Percentiles rank a stretch among this genome's conserved stretches.
phyloP scores from a whole-genome alignment of 768 basidiomycete species.

The Hypsizygus marmoreus region DNA sequence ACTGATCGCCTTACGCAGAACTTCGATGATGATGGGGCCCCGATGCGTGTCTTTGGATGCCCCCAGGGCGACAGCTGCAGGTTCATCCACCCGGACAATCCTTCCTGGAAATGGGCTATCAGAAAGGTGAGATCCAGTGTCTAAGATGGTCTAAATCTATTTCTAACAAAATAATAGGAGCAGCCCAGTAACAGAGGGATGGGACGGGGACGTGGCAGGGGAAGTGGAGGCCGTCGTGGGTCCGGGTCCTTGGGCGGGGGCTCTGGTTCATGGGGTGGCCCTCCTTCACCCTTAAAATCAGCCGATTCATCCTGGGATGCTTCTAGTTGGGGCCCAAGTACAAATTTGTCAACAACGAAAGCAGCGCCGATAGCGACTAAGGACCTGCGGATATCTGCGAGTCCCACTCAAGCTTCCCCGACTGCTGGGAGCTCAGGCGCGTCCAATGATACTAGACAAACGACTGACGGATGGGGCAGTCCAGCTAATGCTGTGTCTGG shows the following conservation, averaged over 20 bases:
- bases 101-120: constrained; percentile 20
- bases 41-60: constrained; percentile 19
- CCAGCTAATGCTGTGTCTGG: not conserved
- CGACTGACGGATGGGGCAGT: constrained; percentile 5
- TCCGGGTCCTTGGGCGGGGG: not conserved
- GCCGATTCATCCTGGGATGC: constrained; percentile 1
- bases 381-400: no score
- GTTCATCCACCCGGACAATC: constrained; percentile 27
- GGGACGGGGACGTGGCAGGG: not conserved
- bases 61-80: constrained; percentile 11
- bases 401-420: not conserved
- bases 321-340: not conserved
- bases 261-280: not conserved
- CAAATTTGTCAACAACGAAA: no score
- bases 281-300: not conserved
- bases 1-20: constrained; percentile 16
- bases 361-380: no score
- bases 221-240: constrained; percentile 6
- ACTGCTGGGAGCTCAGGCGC: not conserved
- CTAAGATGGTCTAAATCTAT: no score
- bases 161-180: no score
- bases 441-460: no score
- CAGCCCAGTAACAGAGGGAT: constrained; percentile 1
- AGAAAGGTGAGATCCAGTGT: constrained; percentile 4
- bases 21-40: constrained; percentile 22